A percentile compares a stretch with the other conserved stretches of the same genome.
Evolutionary conservation across 2,329 filamentous ascomycete genomes (phyloP).

Genomic region (Nemania diffusa): DNA sequence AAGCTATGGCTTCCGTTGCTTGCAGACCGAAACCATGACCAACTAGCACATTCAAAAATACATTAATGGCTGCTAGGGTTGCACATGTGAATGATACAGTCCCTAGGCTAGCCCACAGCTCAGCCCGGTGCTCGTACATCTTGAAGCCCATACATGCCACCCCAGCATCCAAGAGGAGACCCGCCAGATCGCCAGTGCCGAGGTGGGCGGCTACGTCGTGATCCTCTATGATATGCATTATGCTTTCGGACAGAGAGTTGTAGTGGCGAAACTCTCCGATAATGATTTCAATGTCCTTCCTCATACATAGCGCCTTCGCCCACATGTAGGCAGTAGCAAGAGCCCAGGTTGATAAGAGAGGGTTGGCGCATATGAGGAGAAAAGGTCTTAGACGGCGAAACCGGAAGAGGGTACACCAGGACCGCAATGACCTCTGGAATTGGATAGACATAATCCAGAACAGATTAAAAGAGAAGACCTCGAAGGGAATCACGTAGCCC

Average conservation of each 20-base stretch:
- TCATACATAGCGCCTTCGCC: conserved; percentile 42
- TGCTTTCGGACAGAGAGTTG: conserved; percentile 41
- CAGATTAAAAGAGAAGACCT: conserved; percentile 43
- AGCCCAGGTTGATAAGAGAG: conserved; percentile 44
- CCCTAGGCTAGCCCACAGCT: conserved; percentile 44
- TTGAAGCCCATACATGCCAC: conserved; percentile 49
- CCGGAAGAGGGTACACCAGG: conserved; percentile 34
- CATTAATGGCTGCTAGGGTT: conserved; percentile 39
- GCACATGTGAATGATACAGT: conserved; percentile 46
- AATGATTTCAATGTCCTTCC: conserved; percentile 36
- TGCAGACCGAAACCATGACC: conserved; percentile 42
- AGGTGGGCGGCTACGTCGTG: conserved; percentile 36
- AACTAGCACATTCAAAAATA: conserved; percentile 47
- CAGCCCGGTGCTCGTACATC: conserved; percentile 50
- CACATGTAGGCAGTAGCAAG: conserved; percentile 48
- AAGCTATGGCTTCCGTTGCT: conserved; percentile 46
- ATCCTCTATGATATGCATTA: conserved; percentile 38
- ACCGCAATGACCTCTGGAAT: conserved; percentile 44
- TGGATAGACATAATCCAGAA: conserved; percentile 46
- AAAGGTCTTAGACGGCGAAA: conserved; percentile 34
- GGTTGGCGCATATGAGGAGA: conserved; percentile 45
- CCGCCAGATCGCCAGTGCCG: conserved; percentile 48
- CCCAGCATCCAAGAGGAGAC: conserved; percentile 47
- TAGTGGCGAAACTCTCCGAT: conserved; percentile 44
- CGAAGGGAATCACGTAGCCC: conserved; percentile 44